Conservation (phyloP, 2,329 filamentous ascomycete species). For the Trichophyton rubrum region DNA sequence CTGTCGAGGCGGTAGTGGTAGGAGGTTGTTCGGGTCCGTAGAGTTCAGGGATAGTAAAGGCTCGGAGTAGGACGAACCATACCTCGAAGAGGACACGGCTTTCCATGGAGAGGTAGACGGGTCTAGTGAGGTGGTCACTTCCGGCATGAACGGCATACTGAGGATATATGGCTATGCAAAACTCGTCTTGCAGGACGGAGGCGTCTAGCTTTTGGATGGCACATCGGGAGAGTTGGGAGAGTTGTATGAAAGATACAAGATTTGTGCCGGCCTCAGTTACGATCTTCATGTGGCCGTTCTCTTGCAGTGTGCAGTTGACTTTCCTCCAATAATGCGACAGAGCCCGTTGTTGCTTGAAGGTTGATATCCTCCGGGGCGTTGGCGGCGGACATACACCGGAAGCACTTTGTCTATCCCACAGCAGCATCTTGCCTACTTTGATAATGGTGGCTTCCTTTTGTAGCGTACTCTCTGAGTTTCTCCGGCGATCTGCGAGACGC, state of each 20-base stretch:
- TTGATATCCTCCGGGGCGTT: constrained; percentile 34
- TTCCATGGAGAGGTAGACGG: constrained; percentile 79
- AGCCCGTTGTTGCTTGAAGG: constrained; percentile 44
- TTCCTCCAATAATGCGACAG: constrained; percentile 58
- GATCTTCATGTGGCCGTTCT: constrained; percentile 88
- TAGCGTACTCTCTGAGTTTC: constrained; percentile 37
- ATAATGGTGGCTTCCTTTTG: constrained; percentile 71
- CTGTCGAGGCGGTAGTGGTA: constrained; percentile 11
- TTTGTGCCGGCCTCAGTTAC: constrained; percentile 74
- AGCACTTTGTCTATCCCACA: constrained; percentile 70
- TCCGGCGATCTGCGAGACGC: constrained; percentile 31
- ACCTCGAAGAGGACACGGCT: constrained; percentile 87
- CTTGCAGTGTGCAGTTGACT: constrained; percentile 85
- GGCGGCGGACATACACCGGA: constrained; percentile 25
- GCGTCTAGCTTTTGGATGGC: constrained; percentile 82
- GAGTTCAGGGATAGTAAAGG: constrained; percentile 83
- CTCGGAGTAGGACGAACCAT: constrained; percentile 84
- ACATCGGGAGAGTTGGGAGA: constrained; percentile 78
- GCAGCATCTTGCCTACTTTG: constrained; percentile 80
- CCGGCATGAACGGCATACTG: constrained; percentile 70
- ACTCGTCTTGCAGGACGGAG: constrained; percentile 83
- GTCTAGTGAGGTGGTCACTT: constrained; percentile 64
- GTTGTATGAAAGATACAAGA: constrained; percentile 68
- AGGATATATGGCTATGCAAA: constrained; percentile 89
- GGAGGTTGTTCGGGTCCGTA: constrained; percentile 52